A percentile compares a stretch with the other conserved stretches of the same genome.
Evolutionary conservation across 129 eudicot species (phyloP).

Genomic region (carrot (Daucus carota)): DNA sequence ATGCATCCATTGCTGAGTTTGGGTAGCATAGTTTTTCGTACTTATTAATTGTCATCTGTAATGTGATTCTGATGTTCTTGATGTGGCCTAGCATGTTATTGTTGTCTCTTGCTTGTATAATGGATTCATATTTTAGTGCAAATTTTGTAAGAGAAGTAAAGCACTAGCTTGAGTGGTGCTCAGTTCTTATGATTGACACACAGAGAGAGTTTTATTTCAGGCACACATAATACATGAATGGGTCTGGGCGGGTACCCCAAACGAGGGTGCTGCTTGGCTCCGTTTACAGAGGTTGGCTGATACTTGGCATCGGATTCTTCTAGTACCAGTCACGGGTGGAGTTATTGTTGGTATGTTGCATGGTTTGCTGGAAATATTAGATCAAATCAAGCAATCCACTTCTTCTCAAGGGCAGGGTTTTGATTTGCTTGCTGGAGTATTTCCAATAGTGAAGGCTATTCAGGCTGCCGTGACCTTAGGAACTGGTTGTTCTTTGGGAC

Average conservation of each 20-base stretch:
- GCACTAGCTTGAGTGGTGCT: background rate
- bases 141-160: background rate
- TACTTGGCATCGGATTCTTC: constrained; percentile 95
- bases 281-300: constrained; percentile 82
- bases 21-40: background rate
- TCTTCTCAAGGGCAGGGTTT: constrained; percentile 60
- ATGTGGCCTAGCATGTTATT: constrained; percentile 1
- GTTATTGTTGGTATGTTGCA: constrained; percentile 95
- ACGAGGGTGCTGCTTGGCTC: constrained; percentile 99
- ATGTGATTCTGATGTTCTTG: constrained; percentile 6
- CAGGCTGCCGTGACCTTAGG: constrained; percentile 97
- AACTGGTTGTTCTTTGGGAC: constrained; percentile 97
- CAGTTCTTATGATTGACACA: constrained; percentile 12
- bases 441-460: constrained; percentile 74
- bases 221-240: constrained; percentile 95
- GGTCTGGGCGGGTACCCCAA: constrained; percentile 99
- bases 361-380: constrained; percentile 85
- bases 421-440: constrained; percentile 58
- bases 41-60: background rate
- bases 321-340: constrained; percentile 95
- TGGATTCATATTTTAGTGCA: background rate
- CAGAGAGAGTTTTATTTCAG: constrained; percentile 27
- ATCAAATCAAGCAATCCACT: constrained; percentile 68
- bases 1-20: background rate
- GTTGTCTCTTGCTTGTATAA: background rate